Percentiles rank a stretch among this genome's conserved stretches.
Evolutionary conservation across 805 yeast species (phyloP).

Genomic region (Metschnikowia drakensbergensis): DNA sequence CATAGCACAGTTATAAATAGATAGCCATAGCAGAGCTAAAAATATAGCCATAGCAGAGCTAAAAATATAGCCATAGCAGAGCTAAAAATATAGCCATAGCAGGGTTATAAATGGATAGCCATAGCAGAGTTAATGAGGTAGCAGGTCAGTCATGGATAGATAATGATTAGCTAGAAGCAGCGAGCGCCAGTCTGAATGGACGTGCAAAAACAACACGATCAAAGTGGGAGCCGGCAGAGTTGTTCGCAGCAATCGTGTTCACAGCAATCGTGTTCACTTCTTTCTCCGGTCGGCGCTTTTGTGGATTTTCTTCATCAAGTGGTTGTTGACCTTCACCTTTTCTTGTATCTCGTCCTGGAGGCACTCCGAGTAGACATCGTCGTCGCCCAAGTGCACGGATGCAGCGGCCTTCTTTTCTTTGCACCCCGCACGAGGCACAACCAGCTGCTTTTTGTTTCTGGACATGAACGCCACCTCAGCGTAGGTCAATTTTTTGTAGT

Average conservation of each 20-base stretch:
- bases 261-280: background rate
- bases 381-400: background rate
- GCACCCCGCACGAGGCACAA: background rate
- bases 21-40: too few relatives aligned
- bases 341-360: constrained; percentile 14
- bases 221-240: too few relatives aligned
- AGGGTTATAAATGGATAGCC: too few relatives aligned
- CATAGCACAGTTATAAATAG: too few relatives aligned
- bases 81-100: too few relatives aligned
- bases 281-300: constrained; percentile 15
- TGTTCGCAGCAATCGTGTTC: background rate
- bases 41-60: too few relatives aligned
- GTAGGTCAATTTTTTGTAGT: constrained; percentile 34
- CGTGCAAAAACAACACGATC: background rate
- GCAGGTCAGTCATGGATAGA: too few relatives aligned
- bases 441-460: constrained; percentile 21
- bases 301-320: constrained; percentile 19
- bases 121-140: too few relatives aligned
- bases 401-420: background rate
- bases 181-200: too few relatives aligned
- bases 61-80: too few relatives aligned
- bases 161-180: too few relatives aligned
- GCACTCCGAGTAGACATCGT: constrained; percentile 8
- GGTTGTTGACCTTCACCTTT: constrained; percentile 18
- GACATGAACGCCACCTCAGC: constrained; percentile 42